A percentile compares a stretch with the other conserved stretches of the same genome.
Conservation (phyloP, 441 rosid genomes). For the Erysimum cheiri region DNA sequence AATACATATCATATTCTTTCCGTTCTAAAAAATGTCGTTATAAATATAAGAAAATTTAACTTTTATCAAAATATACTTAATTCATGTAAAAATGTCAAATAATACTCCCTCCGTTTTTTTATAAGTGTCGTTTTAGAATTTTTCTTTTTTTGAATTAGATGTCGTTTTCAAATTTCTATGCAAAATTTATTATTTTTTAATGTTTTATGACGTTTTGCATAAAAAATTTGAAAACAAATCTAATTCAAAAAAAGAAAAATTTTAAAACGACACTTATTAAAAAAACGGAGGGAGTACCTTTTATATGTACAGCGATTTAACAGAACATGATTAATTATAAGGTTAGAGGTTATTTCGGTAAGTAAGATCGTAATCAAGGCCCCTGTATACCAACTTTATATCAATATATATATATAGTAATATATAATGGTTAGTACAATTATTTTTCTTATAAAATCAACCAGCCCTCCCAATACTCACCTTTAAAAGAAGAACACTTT, state of each 20-base stretch:
- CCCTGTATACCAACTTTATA: conserved; percentile 16
- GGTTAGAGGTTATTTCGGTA: conserved; percentile 6
- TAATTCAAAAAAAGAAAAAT: too few relatives aligned
- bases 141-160: too few relatives aligned
- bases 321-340: neutral
- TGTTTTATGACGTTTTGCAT: too few relatives aligned
- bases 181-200: too few relatives aligned
- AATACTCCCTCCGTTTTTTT: too few relatives aligned
- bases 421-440: conserved; percentile 14
- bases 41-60: neutral
- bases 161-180: too few relatives aligned
- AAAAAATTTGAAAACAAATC: too few relatives aligned
- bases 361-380: conserved; percentile 19
- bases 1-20: neutral
- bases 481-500: conserved; percentile 20
- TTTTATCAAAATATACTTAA: neutral
- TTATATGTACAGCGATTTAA: neutral
- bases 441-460: conserved; percentile 29
- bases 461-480: conserved; percentile 29
- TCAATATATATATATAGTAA: conserved; percentile 3
- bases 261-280: too few relatives aligned
- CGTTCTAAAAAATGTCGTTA: neutral
- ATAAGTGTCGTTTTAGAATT: too few relatives aligned
- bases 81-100: conserved; percentile 7
- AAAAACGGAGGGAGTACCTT: too few relatives aligned